These are phyloP conservation scores for Orbilia quercus DNA, from an alignment of 2,329 filamentous ascomycete species.

Conservation along the genomic window DNA sequence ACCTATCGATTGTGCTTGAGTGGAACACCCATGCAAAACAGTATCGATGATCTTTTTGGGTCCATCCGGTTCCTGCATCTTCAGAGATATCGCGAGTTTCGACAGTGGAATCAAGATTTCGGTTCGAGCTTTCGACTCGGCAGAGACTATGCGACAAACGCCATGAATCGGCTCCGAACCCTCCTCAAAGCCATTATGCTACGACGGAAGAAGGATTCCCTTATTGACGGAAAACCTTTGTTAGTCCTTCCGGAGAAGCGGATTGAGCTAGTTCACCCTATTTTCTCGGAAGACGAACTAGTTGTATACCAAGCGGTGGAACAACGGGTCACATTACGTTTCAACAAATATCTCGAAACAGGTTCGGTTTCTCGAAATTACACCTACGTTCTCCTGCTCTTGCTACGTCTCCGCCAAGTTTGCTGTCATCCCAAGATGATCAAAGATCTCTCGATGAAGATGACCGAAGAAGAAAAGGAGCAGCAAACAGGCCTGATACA, in stretches of 20 bases:
- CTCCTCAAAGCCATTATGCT: slow-evolving; percentile 83
- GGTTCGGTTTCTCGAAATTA: slow-evolving; percentile 79
- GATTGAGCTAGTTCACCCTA: slow-evolving; percentile 71
- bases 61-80: slow-evolving; percentile 79
- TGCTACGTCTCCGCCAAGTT: slow-evolving; percentile 81
- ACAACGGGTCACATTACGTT: slow-evolving; percentile 73
- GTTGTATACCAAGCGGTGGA: slow-evolving; percentile 76
- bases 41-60: slow-evolving; percentile 79
- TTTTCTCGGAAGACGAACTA: slow-evolving; percentile 75
- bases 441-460: slow-evolving; percentile 68
- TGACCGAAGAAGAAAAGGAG: slow-evolving; percentile 62
- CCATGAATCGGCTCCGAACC: slow-evolving; percentile 78
- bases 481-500: slow-evolving; percentile 68
- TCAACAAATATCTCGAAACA: slow-evolving; percentile 79
- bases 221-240: slow-evolving; percentile 82
- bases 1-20: slow-evolving; percentile 78
- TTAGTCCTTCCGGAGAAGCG: slow-evolving; percentile 75
- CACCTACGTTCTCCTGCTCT: slow-evolving; percentile 80
- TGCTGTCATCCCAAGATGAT: slow-evolving; percentile 82
- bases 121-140: slow-evolving; percentile 32
- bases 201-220: slow-evolving; percentile 81
- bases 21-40: slow-evolving; percentile 91
- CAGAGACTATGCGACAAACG: slow-evolving; percentile 66
- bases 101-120: slow-evolving; percentile 63
- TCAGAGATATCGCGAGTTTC: slow-evolving; percentile 69